Evolutionary conservation across 2,329 filamentous ascomycete species (phyloP).

Genomic region (Alternaria novae-zelandiae): DNA sequence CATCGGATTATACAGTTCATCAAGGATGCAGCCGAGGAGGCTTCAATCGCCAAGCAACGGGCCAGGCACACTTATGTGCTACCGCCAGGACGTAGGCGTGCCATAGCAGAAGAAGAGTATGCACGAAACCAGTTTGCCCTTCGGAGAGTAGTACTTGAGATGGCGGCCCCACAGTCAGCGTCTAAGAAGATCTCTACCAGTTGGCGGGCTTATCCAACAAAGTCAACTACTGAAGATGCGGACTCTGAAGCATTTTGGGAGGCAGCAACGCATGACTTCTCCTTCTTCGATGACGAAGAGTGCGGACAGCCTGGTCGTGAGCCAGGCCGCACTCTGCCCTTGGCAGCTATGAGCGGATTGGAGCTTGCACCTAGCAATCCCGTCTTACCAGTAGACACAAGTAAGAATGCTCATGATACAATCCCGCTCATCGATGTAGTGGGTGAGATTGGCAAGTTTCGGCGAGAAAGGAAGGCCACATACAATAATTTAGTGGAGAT

Average conservation of each 20-base stretch:
- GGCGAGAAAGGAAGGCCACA: constrained; percentile 59
- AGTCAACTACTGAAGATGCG: constrained; percentile 64
- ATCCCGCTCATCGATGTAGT: constrained; percentile 56
- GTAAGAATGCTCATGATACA: constrained; percentile 6
- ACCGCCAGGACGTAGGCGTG: constrained; percentile 62
- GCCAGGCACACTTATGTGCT: constrained; percentile 64
- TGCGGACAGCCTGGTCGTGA: constrained; percentile 58
- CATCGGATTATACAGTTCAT: constrained; percentile 60
- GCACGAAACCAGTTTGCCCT: constrained; percentile 62
- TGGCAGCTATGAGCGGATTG: constrained; percentile 55
- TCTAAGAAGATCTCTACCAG: constrained; percentile 51
- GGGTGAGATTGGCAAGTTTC: constrained; percentile 60
- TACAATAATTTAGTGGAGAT: constrained; percentile 50
- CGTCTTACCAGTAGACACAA: constrained; percentile 13
- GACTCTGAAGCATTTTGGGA: constrained; percentile 67
- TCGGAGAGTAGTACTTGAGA: constrained; percentile 62
- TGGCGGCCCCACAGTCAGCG: constrained; percentile 31
- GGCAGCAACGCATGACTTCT: constrained; percentile 65
- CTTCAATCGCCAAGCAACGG: constrained; percentile 58
- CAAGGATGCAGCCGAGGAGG: constrained; percentile 63
- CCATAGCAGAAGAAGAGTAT: constrained; percentile 56
- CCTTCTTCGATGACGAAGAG: constrained; percentile 66
- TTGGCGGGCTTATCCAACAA: constrained; percentile 54
- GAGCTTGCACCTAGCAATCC: constrained; percentile 33
- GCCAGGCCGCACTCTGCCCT: constrained; percentile 53